Evolutionary conservation across 805 yeast species (phyloP), one percentile per base, ranked within the genome.

Genomic region (Cyberlindnera petersonii): DNA sequence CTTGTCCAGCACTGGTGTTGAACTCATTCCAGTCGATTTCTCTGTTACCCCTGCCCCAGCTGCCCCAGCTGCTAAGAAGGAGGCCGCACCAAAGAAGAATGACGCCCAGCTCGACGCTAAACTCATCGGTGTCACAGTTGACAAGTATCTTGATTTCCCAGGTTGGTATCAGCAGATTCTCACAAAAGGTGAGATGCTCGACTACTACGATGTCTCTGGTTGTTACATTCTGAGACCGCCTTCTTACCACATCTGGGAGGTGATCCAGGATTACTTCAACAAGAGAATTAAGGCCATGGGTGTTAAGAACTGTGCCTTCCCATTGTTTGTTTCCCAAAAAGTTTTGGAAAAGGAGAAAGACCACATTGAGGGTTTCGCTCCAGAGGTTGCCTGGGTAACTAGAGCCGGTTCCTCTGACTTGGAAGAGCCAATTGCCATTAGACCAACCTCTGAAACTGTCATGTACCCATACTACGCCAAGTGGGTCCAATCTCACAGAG

Each of bases 381-480:
- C 99, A 19, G 99, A 93, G 68, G 99, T 93, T 40, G 99, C 99
- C 19, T 93, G 99, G 99, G 98, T 93, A 52, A 93, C 99, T 40
- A 79, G 73, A 57, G 99, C 99, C 39, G 99, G 99, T 56, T 63
- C 69, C 23, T 83, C 95, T 24, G 98, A 93, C 35, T 74, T 93
- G 55, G 98, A 94, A 41, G 98, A 93, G 70, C 98, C 96, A 56
- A 87, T 93, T 57, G 99, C 99, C 47, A 93, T 93, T 53, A 86
- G 99, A 72, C 99, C 99, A 59, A 93, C 99, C 26, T 89, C 97
- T 16, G 99, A 93, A 67, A 93, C 99, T 38, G 98, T 93, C 62
- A 93, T 93, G 98, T 93, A 93, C 65, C 99, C 99, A 46, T 94
- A 93, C 79, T 93, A 91, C 63, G 86, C 98, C 55, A 93, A 93